Evolutionary conservation across 2,329 filamentous ascomycete genomes (phyloP), one percentile per base, ranked within the genome.

Genomic region (Fusarium nodosum): DNA sequence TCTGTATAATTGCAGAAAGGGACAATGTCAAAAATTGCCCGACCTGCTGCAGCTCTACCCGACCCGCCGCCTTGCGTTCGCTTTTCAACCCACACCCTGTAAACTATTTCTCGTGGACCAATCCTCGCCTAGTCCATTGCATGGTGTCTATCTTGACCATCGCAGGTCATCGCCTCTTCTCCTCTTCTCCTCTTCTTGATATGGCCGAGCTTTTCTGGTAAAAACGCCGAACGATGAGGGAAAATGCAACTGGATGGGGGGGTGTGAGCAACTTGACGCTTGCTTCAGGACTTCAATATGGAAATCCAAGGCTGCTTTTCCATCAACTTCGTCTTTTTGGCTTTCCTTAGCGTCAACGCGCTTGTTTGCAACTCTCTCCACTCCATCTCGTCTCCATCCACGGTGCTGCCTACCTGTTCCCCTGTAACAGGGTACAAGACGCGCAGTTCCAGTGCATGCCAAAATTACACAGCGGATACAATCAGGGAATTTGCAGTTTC

Each of bases 241-340:
- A 59, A 71, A 71, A 72, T 71, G 59, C 68, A 64, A 60, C 66
- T 67, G 67, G 66, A 69, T 52, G 52, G 68, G 69, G 69, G 72
- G 60, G 72, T 60, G 71, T 69, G 64, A 56, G 47, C 64, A 72
- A 66, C 33, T 56, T 47, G 68, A 20, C 57, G 56, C 57, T 64
- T 63, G 67, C 59, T 63, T 38, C 66, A 53, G 61, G 45, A 36
- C 66, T 62, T 64, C 52, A 59, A 45, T 24, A 56, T 57, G 56
- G 54, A 61, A 75, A 78, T 77, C 77, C 73, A 75, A 74, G 72
- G 77, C 77, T 77, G 77, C 77, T 77, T 79, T 77, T 76, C 66
- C 67, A 69, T 69, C 39, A 52, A 55, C 36, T 65, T 62, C 9
- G 60, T 56, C 56, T 75, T 75, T 75, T 77, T 74, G 69, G 58